A percentile compares a stretch with the other conserved stretches of the same genome.
Evolutionary conservation across 2,329 filamentous ascomycete species (phyloP).

Genomic region (Neofusicoccum parvum): DNA sequence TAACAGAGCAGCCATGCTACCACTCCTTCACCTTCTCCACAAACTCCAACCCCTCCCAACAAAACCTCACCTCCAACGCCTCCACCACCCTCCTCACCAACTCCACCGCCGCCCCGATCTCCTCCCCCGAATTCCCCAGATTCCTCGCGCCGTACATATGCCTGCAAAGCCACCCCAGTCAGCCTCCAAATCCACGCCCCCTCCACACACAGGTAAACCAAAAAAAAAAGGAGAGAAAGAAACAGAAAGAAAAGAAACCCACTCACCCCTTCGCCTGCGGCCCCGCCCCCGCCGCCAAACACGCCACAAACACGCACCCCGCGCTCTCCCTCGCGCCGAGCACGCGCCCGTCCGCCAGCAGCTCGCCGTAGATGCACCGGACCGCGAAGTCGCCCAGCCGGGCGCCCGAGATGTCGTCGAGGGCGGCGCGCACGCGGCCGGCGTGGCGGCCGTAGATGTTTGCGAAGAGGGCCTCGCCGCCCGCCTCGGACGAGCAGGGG

Average conservation of each 20-base stretch:
- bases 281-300: constrained; percentile 4
- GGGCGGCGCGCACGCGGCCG: constrained; percentile 10
- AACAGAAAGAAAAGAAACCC: background rate
- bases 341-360: constrained; percentile 12
- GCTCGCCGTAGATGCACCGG: constrained; percentile 20
- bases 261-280: constrained; percentile 20
- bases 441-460: constrained; percentile 21
- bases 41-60: constrained; percentile 9
- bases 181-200: background rate
- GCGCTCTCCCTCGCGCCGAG: constrained; percentile 11
- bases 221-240: background rate
- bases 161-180: background rate
- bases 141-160: constrained; percentile 21
- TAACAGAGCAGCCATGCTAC: background rate
- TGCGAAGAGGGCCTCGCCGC: constrained; percentile 21
- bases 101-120: constrained; percentile 4
- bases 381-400: constrained; percentile 21
- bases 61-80: background rate
- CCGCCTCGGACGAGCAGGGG: background rate
- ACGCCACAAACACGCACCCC: constrained; percentile 13
- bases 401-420: constrained; percentile 18
- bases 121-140: constrained; percentile 16
- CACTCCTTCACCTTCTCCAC: constrained; percentile 10
- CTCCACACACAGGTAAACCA: background rate
- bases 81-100: constrained; percentile 6